Evolutionary conservation across 2,329 filamentous ascomycete species (phyloP).

Genomic region (Fusarium coffeatum): DNA sequence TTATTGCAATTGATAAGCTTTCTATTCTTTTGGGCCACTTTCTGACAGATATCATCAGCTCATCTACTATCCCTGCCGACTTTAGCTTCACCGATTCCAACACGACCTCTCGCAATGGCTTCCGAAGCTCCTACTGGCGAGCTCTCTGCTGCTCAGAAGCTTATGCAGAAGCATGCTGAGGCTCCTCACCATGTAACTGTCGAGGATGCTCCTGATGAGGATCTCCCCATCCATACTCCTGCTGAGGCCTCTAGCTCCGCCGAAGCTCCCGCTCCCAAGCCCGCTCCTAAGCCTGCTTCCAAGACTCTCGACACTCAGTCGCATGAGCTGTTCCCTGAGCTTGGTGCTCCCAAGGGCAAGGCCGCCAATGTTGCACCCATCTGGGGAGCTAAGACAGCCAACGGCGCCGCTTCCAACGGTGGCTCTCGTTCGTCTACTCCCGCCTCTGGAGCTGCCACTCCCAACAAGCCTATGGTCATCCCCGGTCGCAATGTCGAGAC

Average conservation of each 20-base stretch:
- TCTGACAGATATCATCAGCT: constrained; percentile 31
- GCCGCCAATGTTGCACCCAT: constrained; percentile 74
- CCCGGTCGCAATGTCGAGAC: constrained; percentile 86
- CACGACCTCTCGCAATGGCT: constrained; percentile 54
- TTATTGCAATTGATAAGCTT: background rate
- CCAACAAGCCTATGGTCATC: constrained; percentile 70
- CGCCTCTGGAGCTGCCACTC: constrained; percentile 66
- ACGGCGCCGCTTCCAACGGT: constrained; percentile 66
- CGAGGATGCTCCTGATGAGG: constrained; percentile 85
- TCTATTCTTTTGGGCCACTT: background rate
- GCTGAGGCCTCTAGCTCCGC: constrained; percentile 60
- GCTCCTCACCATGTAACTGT: constrained; percentile 72
- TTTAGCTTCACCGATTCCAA: constrained; percentile 27
- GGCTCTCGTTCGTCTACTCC: constrained; percentile 72
- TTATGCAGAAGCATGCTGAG: constrained; percentile 71
- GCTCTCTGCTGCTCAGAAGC: constrained; percentile 69
- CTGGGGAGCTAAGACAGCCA: constrained; percentile 78
- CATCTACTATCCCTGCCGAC: constrained; percentile 16
- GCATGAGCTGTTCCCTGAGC: constrained; percentile 92
- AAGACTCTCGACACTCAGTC: constrained; percentile 80
- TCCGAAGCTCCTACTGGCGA: constrained; percentile 56
- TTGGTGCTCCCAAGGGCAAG: constrained; percentile 78
- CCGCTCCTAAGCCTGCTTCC: constrained; percentile 71
- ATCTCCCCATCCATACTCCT: constrained; percentile 69
- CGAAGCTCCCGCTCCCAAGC: constrained; percentile 67